Base-by-base conservation (phyloP, 176 grass and related monocot genomes). In the Thinopyrum elongatum region DNA sequence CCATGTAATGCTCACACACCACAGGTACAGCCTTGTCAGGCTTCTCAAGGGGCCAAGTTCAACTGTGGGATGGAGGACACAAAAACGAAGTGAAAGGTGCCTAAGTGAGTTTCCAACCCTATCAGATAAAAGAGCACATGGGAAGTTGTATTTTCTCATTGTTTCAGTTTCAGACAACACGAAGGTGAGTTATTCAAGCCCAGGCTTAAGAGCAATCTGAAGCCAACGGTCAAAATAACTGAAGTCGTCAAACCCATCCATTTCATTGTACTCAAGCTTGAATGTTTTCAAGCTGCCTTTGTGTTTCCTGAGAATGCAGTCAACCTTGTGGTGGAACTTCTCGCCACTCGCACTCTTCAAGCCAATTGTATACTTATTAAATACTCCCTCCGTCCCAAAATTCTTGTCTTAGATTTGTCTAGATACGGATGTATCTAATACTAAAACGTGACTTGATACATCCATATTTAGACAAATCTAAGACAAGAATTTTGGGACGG, bases 61-160 rank as follows among this genome's bases (percentile, higher is more conserved):
- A 38, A n/a, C 33, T 36, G 67, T 70, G 19, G 19, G 31, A 36
- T 36, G 67, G 67, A 70, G 9, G 33, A 4, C 33, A 70, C 63
- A 79, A 70, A 2, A 55, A 11, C n/a, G 14, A 79, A 76, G 83
- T 78, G 38, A 34, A 59, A 78, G 77, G 34, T 12, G 3, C 21
- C 33, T 53, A 12, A 25, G 55, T 53, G 4, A 28, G 65, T 34
- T 57, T 13, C 53, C 44, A 29, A 39, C 35, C 31, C 38, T 19
- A 55, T 58, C 14, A 22, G n/a, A 78, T 42, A 85, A 68, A 57
- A 77, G 13, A 2, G 31, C 77, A 36, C 44, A 28, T 1, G 74
- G 74, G 74, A 85, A 85, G 74, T 68, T 85, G 33, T 69, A 85
- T 39, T 57, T 64, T 67, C 62, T 27, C 33, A 41, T 38, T 35